Percentiles rank a stretch among this genome's conserved stretches.
Evolutionary conservation across 371 early-diverging fungal species (phyloP).

Genomic region (Mortierella sp.): DNA sequence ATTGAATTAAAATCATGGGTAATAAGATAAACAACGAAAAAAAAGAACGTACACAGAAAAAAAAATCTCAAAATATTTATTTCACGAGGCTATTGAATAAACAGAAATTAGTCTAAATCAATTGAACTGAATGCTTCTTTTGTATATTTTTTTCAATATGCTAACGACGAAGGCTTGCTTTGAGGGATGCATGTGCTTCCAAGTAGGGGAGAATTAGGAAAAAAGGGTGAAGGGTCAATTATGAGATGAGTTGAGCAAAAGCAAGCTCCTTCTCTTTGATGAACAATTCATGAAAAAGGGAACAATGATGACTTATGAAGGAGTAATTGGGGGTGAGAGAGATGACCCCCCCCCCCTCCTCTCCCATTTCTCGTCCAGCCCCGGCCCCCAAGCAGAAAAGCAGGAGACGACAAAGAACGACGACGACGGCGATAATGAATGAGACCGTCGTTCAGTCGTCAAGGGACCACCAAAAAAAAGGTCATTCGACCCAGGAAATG

Average conservation of each 20-base stretch:
- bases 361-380: too few relatives aligned
- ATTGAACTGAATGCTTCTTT: not conserved
- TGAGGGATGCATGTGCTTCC: too few relatives aligned
- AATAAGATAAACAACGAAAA: too few relatives aligned
- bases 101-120: not conserved
- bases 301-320: too few relatives aligned
- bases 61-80: not conserved
- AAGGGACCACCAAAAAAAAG: conserved; percentile 3
- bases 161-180: too few relatives aligned
- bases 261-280: too few relatives aligned
- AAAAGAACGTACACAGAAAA: conserved; percentile 6
- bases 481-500: conserved; percentile 7
- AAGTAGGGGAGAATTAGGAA: too few relatives aligned
- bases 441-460: not conserved
- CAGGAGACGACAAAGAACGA: not conserved
- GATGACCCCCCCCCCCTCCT: too few relatives aligned
- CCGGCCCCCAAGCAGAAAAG: not conserved
- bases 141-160: not conserved
- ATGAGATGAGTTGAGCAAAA: too few relatives aligned
- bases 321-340: too few relatives aligned
- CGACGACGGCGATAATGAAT: not conserved
- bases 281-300: too few relatives aligned
- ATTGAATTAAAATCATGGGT: not conserved
- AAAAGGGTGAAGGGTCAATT: too few relatives aligned
- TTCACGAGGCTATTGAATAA: not conserved